These are phyloP conservation scores for Phoenix roebelenii DNA, from an alignment of 176 grass and related monocot species.

Conservation along the genomic window DNA sequence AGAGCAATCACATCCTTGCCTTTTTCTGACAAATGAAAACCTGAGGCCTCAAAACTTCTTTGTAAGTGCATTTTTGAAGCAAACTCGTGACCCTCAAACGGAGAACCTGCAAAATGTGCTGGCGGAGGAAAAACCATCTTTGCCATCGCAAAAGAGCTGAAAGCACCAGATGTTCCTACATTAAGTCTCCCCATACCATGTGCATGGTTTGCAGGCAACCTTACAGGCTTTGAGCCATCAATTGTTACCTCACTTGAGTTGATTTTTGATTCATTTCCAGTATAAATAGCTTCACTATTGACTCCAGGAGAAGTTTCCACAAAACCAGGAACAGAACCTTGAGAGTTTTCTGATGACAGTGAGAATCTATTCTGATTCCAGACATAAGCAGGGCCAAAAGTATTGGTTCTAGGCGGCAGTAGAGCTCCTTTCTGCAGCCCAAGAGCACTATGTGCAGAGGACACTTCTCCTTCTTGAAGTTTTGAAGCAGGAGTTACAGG, in stretches of 20 bases:
- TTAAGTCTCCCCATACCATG: slow-evolving; percentile 55
- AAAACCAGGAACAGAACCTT: slow-evolving; percentile 56
- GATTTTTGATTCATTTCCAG: slow-evolving; percentile 16
- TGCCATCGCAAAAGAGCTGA: slow-evolving; percentile 34
- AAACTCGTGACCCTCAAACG: slow-evolving; percentile 47
- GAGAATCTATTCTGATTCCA: slow-evolving; percentile 65
- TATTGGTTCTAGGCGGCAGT: slow-evolving; percentile 41
- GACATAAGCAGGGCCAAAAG: slow-evolving; percentile 58
- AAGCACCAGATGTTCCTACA: slow-evolving; percentile 43
- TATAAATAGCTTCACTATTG: slow-evolving; percentile 42
- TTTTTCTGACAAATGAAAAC: slow-evolving; percentile 66
- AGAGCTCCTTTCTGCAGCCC: slow-evolving; percentile 58
- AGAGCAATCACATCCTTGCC: slow-evolving; percentile 61
- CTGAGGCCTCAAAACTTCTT: slow-evolving; percentile 28
- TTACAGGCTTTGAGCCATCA: slow-evolving; percentile 16
- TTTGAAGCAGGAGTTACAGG: slow-evolving; percentile 42
- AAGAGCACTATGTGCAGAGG: slow-evolving; percentile 40
- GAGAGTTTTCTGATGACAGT: slow-evolving; percentile 42
- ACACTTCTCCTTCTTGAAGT: slow-evolving; percentile 40
- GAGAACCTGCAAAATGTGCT: slow-evolving; percentile 39
- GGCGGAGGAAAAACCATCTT: slow-evolving; percentile 38
- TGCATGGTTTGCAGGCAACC: slow-evolving; percentile 16
- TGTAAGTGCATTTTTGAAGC: slow-evolving; percentile 23
- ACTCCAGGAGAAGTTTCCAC: slow-evolving; percentile 41
- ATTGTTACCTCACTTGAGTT: slow-evolving; percentile 8